phyloP scores from a whole-genome alignment of 768 basidiomycete species.

The Tricholoma terreum region DNA sequence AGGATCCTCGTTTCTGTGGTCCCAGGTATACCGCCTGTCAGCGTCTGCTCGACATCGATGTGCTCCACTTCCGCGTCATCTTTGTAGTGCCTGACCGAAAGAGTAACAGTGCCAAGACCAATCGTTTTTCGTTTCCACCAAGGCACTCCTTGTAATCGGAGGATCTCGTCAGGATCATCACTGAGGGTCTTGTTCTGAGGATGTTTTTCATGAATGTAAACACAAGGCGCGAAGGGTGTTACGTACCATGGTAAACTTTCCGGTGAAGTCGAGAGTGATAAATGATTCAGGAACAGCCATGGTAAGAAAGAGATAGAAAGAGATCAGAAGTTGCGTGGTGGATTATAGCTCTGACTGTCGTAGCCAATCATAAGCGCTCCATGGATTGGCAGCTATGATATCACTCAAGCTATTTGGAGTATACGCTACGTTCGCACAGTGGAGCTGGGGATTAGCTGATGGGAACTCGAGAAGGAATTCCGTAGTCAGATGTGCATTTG shows the following conservation, averaged over 20 bases:
- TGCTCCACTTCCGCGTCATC: conserved; percentile 58
- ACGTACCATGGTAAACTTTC: conserved; percentile 59
- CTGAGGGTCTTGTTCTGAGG: conserved; percentile 67
- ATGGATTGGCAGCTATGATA: no score
- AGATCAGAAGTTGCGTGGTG: no score
- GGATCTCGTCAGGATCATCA: conserved; percentile 59
- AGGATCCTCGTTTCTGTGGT: conserved; percentile 57
- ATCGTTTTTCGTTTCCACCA: conserved; percentile 73
- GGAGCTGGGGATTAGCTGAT: no score
- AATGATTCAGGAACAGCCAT: conserved; percentile 69
- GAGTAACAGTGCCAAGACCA: conserved; percentile 50
- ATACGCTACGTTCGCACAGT: not conserved
- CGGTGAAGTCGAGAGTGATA: conserved; percentile 57
- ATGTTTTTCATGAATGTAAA: not conserved
- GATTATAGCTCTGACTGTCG: no score
- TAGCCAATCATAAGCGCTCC: no score
- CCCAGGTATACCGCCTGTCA: conserved; percentile 60
- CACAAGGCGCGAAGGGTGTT: not conserved
- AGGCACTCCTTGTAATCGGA: conserved; percentile 66
- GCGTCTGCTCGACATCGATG: conserved; percentile 63
- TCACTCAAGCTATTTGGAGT: no score
- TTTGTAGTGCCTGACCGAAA: conserved; percentile 62
- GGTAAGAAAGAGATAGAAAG: conserved; percentile 7
- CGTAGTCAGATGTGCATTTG: no score
- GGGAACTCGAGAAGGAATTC: no score